Conservation (phyloP, 768 basidiomycete species). For the Trametes meyenii region DNA sequence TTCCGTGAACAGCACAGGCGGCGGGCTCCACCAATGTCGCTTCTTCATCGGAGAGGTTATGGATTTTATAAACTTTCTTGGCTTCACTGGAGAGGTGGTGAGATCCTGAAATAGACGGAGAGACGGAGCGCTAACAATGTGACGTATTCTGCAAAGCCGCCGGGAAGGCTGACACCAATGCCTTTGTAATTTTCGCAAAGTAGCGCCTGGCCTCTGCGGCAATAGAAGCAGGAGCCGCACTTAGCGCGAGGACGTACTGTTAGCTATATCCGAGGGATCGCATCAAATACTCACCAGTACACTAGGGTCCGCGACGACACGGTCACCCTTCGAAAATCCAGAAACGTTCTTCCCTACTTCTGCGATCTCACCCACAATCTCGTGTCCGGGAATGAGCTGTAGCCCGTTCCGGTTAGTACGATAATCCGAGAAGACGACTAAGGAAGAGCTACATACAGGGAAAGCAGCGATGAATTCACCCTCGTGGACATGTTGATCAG, state of each 20-base stretch:
- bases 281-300: slow-evolving; percentile 53
- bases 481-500: slow-evolving; percentile 62
- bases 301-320: slow-evolving; percentile 82
- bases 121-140: slow-evolving; percentile 60
- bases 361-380: slow-evolving; percentile 72
- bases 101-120: neutral
- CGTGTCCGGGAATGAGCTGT: slow-evolving; percentile 74
- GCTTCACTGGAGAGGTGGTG: slow-evolving; percentile 47
- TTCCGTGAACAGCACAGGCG: slow-evolving; percentile 89
- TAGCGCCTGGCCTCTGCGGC: slow-evolving; percentile 79
- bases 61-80: slow-evolving; percentile 83
- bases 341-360: slow-evolving; percentile 80
- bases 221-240: slow-evolving; percentile 89
- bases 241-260: slow-evolving; percentile 31
- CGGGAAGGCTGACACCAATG: slow-evolving; percentile 79
- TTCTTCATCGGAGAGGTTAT: slow-evolving; percentile 87
- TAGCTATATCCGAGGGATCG: neutral
- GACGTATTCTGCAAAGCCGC: slow-evolving; percentile 91
- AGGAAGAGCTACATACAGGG: slow-evolving; percentile 47
- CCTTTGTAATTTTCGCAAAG: slow-evolving; percentile 86
- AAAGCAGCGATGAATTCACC: slow-evolving; percentile 75
- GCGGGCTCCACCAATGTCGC: slow-evolving; percentile 89
- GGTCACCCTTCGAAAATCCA: slow-evolving; percentile 76
- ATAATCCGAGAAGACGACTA: neutral
- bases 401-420: neutral